These are phyloP conservation scores for Yamadazyma endophytica DNA, from an alignment of 805 yeast species.

Conservation along the genomic window DNA sequence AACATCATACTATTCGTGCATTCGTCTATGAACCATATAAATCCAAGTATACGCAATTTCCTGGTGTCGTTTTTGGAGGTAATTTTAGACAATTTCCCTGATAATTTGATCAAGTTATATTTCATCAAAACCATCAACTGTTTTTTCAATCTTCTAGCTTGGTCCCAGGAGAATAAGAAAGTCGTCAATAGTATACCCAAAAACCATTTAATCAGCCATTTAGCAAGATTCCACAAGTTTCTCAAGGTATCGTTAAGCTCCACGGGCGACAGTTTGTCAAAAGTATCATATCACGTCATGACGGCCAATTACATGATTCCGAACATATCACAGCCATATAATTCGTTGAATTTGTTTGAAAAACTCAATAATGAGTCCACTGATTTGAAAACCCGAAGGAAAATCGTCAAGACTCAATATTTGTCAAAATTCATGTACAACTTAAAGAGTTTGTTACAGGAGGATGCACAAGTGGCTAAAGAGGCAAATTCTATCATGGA, in stretches of 20 bases:
- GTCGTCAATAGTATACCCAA: slow-evolving; percentile 21
- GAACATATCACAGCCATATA: slow-evolving; percentile 56
- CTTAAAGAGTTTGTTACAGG: too few species aligned
- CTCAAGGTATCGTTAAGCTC: slow-evolving; percentile 39
- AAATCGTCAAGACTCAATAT: slow-evolving; percentile 11
- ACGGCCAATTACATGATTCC: slow-evolving; percentile 54
- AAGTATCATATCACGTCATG: slow-evolving; percentile 38
- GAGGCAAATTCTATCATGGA: too few species aligned
- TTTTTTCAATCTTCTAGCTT: slow-evolving; percentile 67
- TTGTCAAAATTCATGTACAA: too few species aligned
- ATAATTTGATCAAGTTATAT: slow-evolving; percentile 53
- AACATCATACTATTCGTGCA: slow-evolving; percentile 68
- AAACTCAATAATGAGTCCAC: slow-evolving; percentile 31
- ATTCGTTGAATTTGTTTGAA: slow-evolving; percentile 56
- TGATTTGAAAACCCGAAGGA: slow-evolving; percentile 11
- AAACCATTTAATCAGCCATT: slow-evolving; percentile 37
- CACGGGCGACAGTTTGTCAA: slow-evolving; percentile 9
- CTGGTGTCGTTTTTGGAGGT: slow-evolving; percentile 65
- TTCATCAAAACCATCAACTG: slow-evolving; percentile 70
- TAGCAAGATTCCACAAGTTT: slow-evolving; percentile 40
- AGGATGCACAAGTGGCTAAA: too few species aligned
- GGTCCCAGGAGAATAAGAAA: slow-evolving; percentile 50
- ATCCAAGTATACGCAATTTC: slow-evolving; percentile 68
- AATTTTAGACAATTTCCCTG: slow-evolving; percentile 52
- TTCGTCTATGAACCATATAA: slow-evolving; percentile 92